Conservation (phyloP, 768 basidiomycete genomes). For the Mycena filopes region DNA sequence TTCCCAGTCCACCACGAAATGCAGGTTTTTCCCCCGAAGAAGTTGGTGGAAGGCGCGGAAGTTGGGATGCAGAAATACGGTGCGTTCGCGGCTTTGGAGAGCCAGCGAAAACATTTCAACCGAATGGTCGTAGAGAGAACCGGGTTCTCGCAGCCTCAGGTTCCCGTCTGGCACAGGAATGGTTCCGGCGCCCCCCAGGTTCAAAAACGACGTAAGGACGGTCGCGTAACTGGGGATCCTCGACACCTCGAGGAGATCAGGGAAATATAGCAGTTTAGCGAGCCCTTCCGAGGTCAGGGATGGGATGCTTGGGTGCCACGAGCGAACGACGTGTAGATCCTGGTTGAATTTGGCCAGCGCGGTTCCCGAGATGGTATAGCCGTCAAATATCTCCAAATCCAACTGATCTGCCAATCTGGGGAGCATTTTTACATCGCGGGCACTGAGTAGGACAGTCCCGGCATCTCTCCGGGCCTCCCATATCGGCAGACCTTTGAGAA, state of each 20-base stretch:
- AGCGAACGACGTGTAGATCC: constrained; percentile 9
- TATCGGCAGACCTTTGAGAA: constrained; percentile 25
- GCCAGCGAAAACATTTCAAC: constrained; percentile 23
- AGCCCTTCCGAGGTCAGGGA: constrained; percentile 17
- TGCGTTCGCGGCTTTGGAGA: constrained; percentile 19
- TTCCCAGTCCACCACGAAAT: constrained; percentile 19
- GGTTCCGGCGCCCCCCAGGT: constrained; percentile 12
- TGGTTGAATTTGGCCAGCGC: constrained; percentile 18
- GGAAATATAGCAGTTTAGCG: constrained; percentile 17
- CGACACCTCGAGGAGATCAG: constrained; percentile 1
- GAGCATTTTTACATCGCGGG: constrained; percentile 23
- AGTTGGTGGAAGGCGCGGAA: constrained; percentile 9
- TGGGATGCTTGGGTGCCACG: constrained; percentile 5
- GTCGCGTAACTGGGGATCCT: constrained; percentile 2
- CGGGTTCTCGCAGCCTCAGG: constrained; percentile 3
- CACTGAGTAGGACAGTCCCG: not conserved
- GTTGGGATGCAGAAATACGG: constrained; percentile 21
- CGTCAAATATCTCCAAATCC: constrained; percentile 15
- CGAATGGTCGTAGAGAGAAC: constrained; percentile 26
- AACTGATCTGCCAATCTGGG: constrained; percentile 14
- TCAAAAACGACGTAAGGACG: constrained; percentile 17
- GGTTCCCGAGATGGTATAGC: constrained; percentile 5
- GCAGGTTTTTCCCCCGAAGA: constrained; percentile 14
- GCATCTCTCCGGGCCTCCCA: constrained; percentile 26
- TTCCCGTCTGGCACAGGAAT: constrained; percentile 30